Base-by-base conservation (phyloP, 352 stramenopile species). In the Phytophthora foliorum region DNA sequence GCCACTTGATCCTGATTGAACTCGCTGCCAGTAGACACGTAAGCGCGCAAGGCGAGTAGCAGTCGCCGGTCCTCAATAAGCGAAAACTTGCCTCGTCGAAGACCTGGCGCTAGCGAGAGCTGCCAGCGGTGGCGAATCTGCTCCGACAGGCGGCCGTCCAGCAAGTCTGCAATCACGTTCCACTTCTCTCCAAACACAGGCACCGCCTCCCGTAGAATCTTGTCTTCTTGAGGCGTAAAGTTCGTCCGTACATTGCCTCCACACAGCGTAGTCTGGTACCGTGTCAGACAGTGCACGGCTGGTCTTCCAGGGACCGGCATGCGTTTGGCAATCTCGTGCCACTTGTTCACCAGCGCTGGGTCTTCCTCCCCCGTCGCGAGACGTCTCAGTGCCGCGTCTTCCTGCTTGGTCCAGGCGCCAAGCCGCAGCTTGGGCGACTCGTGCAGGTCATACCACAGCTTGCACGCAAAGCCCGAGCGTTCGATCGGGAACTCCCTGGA, bases 91-190 rank as follows among this genome's bases (percentile, higher is more conserved):
- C 86, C 86, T 36, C 82, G 80, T 39, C 84, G 83, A 48, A 93
- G 62, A 16, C 81, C 71, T 21, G 86, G 86, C 10, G 81, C 82
- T 22, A 93, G 72, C 42, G 84, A 84, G 17, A 84, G 74, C 62
- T 93, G 86, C 84, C 84, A 93, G 0, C 86, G 84, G 50, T 92
- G 83, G n/a, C 84, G 82, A 32, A 93, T 76, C 62, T 93, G 86
- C 74, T 93, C 86, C 2, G 86, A 67, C 22, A 93, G 74, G 21
- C 84, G 84, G 1, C 82, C 86, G 49, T 93, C 86, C 69, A 93
- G 75, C 27, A 93, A 76, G 51, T 92, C 86, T 2, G 86, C 86
- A 66, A 93, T 89, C 51, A 91, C 81, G 17, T 88, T 90, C 84
- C 83, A 93, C 42, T 87, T 87, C 57, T 93, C 86, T n/a, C 86